These are phyloP conservation scores for Endocladia muricata DNA, from an alignment of 31 red algal species.

Conservation along the genomic window DNA sequence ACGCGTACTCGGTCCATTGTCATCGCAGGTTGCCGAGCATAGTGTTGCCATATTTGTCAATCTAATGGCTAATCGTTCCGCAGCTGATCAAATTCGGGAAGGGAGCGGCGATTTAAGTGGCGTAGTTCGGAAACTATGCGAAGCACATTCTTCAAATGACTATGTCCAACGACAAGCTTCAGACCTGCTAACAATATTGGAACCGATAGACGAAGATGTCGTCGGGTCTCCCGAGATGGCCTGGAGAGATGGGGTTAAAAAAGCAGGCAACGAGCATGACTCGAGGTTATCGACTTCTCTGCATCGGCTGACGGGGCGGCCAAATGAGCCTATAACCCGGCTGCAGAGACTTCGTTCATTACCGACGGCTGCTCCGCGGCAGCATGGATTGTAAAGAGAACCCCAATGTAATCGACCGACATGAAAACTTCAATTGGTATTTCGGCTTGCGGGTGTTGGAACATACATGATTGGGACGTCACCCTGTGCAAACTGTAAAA, in stretches of 20 bases:
- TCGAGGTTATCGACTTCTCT: too few relatives aligned
- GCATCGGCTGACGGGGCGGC: too few relatives aligned
- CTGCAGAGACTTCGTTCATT: slow-evolving; percentile 18
- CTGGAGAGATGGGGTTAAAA: too few relatives aligned
- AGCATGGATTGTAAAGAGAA: background rate
- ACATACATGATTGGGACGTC: too few relatives aligned
- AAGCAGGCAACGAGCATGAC: too few relatives aligned
- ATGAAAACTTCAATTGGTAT: too few relatives aligned
- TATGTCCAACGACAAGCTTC: slow-evolving; percentile 33
- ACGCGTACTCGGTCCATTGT: slow-evolving; percentile 23
- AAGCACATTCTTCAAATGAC: slow-evolving; percentile 31
- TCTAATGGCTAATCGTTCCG: slow-evolving; percentile 45
- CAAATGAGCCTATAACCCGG: too few relatives aligned
- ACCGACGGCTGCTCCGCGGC: background rate
- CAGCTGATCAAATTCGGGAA: slow-evolving; percentile 34
- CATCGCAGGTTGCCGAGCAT: slow-evolving; percentile 66
- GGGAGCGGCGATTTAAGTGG: slow-evolving; percentile 25
- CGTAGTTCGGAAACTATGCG: slow-evolving; percentile 18
- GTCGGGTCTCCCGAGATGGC: background rate
- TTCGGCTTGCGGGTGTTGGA: too few relatives aligned
- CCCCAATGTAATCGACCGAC: background rate
- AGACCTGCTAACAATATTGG: slow-evolving; percentile 11
- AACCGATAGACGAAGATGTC: slow-evolving; percentile 4
- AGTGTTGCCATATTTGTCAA: slow-evolving; percentile 76
- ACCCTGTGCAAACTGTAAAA: too few relatives aligned